These are phyloP conservation scores for Colletotrichum endophyticum DNA, from an alignment of 2,329 filamentous ascomycete genomes.

Conservation along the genomic window DNA sequence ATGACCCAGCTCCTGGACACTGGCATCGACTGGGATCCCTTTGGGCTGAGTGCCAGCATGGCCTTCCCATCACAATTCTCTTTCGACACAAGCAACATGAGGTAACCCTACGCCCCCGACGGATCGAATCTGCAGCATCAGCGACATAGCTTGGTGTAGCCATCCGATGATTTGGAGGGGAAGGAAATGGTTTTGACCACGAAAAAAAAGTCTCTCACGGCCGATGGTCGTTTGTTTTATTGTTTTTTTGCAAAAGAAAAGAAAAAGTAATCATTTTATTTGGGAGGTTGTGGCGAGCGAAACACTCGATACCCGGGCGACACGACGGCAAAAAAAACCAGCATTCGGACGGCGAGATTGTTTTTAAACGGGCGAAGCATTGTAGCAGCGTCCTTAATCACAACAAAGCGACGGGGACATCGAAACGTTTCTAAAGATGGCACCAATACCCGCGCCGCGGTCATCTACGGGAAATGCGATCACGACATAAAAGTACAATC, in stretches of 20 bases:
- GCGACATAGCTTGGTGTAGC: not conserved
- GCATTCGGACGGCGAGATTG: conserved; percentile 23
- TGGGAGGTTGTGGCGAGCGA: conserved; percentile 13
- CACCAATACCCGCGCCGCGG: conserved; percentile 14
- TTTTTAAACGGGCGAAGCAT: conserved; percentile 12
- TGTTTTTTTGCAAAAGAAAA: not conserved
- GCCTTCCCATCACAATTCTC: conserved; percentile 87
- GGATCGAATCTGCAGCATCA: not conserved
- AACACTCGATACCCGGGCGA: conserved; percentile 23
- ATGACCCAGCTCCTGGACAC: conserved; percentile 74
- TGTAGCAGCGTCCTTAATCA: conserved; percentile 13
- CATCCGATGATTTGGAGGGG: not conserved
- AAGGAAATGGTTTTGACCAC: not conserved
- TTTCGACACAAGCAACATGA: conserved; percentile 68
- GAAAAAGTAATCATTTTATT: conserved; percentile 4
- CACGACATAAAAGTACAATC: conserved; percentile 18
- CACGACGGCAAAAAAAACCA: conserved; percentile 11
- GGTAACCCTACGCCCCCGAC: conserved; percentile 29
- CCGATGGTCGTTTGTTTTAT: not conserved
- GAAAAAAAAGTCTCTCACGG: not conserved
- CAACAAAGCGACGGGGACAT: conserved; percentile 2
- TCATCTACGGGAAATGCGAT: conserved; percentile 20
- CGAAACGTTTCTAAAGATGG: not conserved
- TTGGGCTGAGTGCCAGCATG: conserved; percentile 93
- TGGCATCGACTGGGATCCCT: conserved; percentile 90